A percentile compares a stretch with the other conserved stretches of the same genome.
phyloP scores from a whole-genome alignment of 2,329 filamentous ascomycete species.

The Triangularia verruculosa region DNA sequence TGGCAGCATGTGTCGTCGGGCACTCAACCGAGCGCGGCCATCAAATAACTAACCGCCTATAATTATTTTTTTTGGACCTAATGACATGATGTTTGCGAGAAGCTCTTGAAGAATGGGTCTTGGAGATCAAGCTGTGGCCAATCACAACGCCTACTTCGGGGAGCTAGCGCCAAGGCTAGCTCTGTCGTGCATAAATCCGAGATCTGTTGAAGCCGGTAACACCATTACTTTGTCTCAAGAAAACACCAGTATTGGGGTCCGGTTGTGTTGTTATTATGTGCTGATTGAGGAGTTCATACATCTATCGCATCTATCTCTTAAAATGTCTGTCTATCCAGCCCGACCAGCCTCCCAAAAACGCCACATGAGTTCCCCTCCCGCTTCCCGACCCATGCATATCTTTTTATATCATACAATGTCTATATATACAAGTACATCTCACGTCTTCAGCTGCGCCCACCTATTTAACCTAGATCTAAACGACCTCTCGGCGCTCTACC shows the following conservation, averaged over 20 bases:
- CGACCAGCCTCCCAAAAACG: constrained; percentile 19
- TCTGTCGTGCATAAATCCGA: not conserved
- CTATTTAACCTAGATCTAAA: constrained; percentile 7
- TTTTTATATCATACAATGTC: constrained; percentile 21
- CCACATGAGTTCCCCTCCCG: constrained; percentile 14
- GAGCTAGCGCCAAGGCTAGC: not conserved
- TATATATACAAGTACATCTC: constrained; percentile 15
- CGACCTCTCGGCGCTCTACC: constrained; percentile 29
- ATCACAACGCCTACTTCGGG: constrained; percentile 1
- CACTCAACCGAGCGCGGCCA: constrained; percentile 3
- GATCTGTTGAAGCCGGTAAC: not conserved
- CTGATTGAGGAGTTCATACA: constrained; percentile 14
- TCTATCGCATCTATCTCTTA: constrained; percentile 17
- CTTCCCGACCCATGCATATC: constrained; percentile 2
- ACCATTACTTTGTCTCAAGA: not conserved
- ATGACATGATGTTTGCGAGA: constrained; percentile 14
- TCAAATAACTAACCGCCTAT: not conserved
- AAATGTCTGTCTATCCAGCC: constrained; percentile 24
- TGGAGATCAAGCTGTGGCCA: constrained; percentile 6
- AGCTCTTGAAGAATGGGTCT: not conserved
- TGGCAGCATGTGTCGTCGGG: constrained; percentile 5
- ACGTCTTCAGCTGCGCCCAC: not conserved
- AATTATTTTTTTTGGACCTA: constrained; percentile 12
- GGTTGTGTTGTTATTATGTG: not conserved
- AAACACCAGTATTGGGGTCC: not conserved